Evolutionary conservation across 306 rosid genomes (phyloP).

Genomic region (Pueraria montana): DNA sequence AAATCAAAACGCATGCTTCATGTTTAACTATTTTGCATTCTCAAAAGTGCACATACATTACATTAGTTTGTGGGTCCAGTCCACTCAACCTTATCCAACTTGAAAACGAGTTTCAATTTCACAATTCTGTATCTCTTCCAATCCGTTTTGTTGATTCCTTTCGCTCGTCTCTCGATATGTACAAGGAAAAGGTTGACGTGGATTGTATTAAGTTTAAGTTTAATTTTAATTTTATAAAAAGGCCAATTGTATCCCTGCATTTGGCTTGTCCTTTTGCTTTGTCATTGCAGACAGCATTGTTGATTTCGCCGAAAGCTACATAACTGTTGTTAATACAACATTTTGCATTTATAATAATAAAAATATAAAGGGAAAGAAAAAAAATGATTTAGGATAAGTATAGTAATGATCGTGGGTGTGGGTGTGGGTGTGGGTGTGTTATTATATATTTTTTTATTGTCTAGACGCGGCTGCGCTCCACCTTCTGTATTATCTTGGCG

Average conservation of each 20-base stretch:
- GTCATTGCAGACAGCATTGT: not conserved
- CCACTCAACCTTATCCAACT: constrained; percentile 5
- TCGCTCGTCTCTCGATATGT: not conserved
- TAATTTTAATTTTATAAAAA: not conserved
- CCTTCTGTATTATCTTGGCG: not conserved
- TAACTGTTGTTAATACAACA: not conserved
- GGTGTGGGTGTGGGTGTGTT: not conserved
- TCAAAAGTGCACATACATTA: not conserved
- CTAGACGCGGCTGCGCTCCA: not conserved
- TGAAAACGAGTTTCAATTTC: not conserved
- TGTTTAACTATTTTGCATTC: not conserved
- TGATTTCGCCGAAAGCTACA: not conserved
- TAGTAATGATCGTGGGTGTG: not conserved
- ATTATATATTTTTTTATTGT: not conserved
- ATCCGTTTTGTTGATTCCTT: not conserved
- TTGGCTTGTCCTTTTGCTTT: not conserved
- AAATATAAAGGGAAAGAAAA: not conserved
- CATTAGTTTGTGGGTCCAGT: not conserved
- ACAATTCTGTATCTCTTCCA: not conserved
- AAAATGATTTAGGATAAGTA: not conserved
- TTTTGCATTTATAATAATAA: not conserved
- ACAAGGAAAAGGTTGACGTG: not conserved
- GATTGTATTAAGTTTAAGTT: not conserved
- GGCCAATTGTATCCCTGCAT: too few species aligned
- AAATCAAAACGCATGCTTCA: not conserved